phyloP scores from a whole-genome alignment of 352 stramenopile genomes.

The Pythium coloratum region DNA sequence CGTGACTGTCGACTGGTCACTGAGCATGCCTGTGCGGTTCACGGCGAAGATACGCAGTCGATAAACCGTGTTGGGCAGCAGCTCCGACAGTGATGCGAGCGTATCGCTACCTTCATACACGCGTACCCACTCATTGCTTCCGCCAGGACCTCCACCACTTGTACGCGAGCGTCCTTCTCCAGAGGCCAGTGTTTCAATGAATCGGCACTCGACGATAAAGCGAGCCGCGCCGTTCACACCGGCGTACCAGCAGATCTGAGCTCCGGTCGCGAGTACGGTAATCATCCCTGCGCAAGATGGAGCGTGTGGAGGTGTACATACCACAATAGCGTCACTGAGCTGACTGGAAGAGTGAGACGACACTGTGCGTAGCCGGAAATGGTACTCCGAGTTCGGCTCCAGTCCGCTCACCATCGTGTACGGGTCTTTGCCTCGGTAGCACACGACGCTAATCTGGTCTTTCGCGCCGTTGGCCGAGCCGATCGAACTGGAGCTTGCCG shows the following conservation, averaged over 20 bases:
- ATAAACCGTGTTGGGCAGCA: slow-evolving; percentile 83
- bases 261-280: slow-evolving; percentile 46
- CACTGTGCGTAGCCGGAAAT: slow-evolving; percentile 81
- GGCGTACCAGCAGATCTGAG: slow-evolving; percentile 83
- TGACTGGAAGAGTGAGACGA: slow-evolving; percentile 72
- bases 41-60: slow-evolving; percentile 80
- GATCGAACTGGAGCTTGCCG: slow-evolving; percentile 1
- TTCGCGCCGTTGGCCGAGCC: not conserved
- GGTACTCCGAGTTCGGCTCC: slow-evolving; percentile 82
- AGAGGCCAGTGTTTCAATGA: slow-evolving; percentile 55
- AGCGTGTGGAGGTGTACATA: slow-evolving; percentile 61
- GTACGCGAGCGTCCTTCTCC: not conserved
- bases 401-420: slow-evolving; percentile 55
- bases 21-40: slow-evolving; percentile 60
- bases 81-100: slow-evolving; percentile 54
- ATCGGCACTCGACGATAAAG: slow-evolving; percentile 80
- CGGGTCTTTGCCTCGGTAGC: slow-evolving; percentile 67
- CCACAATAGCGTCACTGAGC: slow-evolving; percentile 70
- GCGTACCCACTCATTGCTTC: slow-evolving; percentile 56
- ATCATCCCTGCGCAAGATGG: slow-evolving; percentile 63
- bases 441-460: slow-evolving; percentile 63
- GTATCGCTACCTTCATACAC: slow-evolving; percentile 83
- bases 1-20: slow-evolving; percentile 73
- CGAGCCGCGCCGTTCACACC: slow-evolving; percentile 58
- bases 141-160: not conserved